A percentile compares a stretch with the other conserved stretches of the same genome.
These are phyloP conservation scores for Senecio squalidus DNA, from an alignment of 140 eudicot genomes.

Conservation along the genomic window DNA sequence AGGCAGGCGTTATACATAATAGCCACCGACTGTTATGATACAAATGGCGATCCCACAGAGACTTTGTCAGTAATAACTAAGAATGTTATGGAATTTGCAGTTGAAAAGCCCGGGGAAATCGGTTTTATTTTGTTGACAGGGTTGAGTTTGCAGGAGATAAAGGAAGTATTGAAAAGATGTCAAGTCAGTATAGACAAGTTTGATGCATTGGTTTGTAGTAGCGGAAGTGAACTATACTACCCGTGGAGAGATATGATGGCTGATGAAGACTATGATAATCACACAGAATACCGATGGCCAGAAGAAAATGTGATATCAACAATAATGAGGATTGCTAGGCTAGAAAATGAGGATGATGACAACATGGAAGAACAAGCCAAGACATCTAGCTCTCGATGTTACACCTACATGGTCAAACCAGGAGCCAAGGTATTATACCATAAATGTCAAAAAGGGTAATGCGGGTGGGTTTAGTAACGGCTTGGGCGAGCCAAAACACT, in stretches of 20 bases:
- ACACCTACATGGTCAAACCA: constrained; percentile 58
- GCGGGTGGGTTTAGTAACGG: too few species aligned
- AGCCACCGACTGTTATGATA: constrained; percentile 55
- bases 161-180: constrained; percentile 32
- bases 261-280: constrained; percentile 62
- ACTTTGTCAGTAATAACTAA: constrained; percentile 32
- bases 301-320: constrained; percentile 61
- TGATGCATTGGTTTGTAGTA: constrained; percentile 67
- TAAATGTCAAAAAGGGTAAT: too few species aligned
- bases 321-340: constrained; percentile 42
- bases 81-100: constrained; percentile 48
- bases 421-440: constrained; percentile 47
- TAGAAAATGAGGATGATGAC: constrained; percentile 35
- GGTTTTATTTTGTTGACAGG: constrained; percentile 65
- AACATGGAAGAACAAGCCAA: constrained; percentile 37
- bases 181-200: constrained; percentile 41
- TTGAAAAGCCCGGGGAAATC: constrained; percentile 35
- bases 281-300: constrained; percentile 74
- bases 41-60: constrained; percentile 37
- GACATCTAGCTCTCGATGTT: constrained; percentile 56
- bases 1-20: constrained; percentile 49
- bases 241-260: constrained; percentile 48
- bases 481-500: too few species aligned
- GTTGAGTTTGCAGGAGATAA: constrained; percentile 40
- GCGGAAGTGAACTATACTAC: constrained; percentile 77